Evolutionary conservation across 2,329 filamentous ascomycete species (phyloP), one percentile per base, ranked within the genome.

Genomic region (Paracoccidioides lutzii): DNA sequence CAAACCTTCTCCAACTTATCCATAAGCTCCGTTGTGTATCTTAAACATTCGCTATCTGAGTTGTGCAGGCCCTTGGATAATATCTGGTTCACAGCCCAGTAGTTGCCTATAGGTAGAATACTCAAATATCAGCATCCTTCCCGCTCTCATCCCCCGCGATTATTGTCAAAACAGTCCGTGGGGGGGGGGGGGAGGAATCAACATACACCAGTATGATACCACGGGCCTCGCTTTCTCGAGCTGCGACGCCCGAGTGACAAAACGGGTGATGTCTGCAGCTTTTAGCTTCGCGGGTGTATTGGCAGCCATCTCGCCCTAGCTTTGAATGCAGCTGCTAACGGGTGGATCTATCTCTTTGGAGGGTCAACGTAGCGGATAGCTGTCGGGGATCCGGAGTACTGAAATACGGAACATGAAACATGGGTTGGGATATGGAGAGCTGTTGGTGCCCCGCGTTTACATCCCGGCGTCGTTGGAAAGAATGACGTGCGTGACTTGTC

Each of bases 1-100:
- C 73, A 58, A 73, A 85, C 84, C 74, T 82, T 76, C 72, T 98
- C 93, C 62, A 98, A 78, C 73, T 87, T 90, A 72, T 97, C 90
- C 83, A 98, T 93, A 63, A 97, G 75, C 32, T 78, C 78, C 52
- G 84, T 87, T 0, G 91, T 95, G 71, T 89, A 98, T 60, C 79
- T 73, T 64, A 88, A 83, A 64, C 86, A 85, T 66, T 91, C 90
- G 60, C 86, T 79, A 68, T 93, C 87, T 62, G 78, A 75, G 58
- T 80, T 84, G 73, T 97, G 91, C 43, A 97, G 81, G 46, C 83
- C 79, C 67, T 85, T 88, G 53, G 81, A 78, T 12, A 98, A 82
- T 62, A 98, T 94, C 67, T 94, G 88, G 65, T 97, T 90, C 49
- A 95, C 87, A 32, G 93, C 88, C 78, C 88, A 93, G 71, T 93